Evolutionary conservation across 331 rosid genomes (phyloP), one percentile per base, ranked within the genome.

Genomic region (Arachis monticola): DNA sequence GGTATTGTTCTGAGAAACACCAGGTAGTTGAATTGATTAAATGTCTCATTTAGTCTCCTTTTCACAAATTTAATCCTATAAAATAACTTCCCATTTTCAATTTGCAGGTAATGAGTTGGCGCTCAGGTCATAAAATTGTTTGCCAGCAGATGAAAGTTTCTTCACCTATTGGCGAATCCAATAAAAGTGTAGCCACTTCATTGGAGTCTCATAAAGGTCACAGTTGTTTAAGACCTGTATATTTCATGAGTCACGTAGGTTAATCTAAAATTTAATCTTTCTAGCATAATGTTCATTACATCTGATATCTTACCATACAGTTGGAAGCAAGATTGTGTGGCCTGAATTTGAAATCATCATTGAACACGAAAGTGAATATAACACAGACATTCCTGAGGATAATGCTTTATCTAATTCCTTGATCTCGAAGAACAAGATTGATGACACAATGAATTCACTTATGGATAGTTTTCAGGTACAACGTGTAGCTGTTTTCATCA

Each of bases 1-100:
- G 87, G n/a, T 91, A 93, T 77, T 93, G 98, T 85, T 93, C 95
- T 5, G 93, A 85, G 83, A 91, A 91, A 75, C 97, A 91, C 81
- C 87, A 85, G 95, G 97, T 91, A 88, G 59, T 41, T 55, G 5
- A 52, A 66, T 79, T 77, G 42, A 48, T 66, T 75, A 41, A 72
- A 14, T 67, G 35, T 42, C 47, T 55, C 55, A 56, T 31, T 7
- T 57, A 14, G 48, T 63, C 80, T 42, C 63, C 40, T 55, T 44
- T 30, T 7, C 67, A 31, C 27, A 47, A 60, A 53, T 67, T 58
- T 35, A 13, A 65, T 61, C 45, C 35, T 63, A 3, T 68, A 74
- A 46, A n/a, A 12, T 59, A 55, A 40, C 12, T 35, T 80, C 50
- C 47, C 42, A 78, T 56, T 72, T 75, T 70, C 40, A 51, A 52